Conservation (phyloP, 2,329 filamentous ascomycete genomes). For the Fusarium sarcochroum region DNA sequence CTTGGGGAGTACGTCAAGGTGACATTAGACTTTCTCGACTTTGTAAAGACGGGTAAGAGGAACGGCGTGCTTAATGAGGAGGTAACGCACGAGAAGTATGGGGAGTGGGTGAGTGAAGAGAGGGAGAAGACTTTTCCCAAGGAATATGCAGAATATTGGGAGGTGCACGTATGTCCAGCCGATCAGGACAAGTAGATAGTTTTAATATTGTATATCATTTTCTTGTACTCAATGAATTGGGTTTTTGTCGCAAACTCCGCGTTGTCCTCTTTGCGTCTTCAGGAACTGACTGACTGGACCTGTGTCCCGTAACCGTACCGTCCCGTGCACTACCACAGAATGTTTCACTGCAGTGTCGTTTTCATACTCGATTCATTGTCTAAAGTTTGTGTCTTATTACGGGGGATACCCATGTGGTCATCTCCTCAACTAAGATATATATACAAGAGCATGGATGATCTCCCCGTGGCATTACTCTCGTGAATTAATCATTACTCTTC, state of each 20-base stretch:
- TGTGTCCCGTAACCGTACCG: too few relatives aligned
- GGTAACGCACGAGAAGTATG: conserved; percentile 60
- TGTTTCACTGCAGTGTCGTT: too few relatives aligned
- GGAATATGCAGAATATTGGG: conserved; percentile 57
- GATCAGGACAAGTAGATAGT: conserved; percentile 10
- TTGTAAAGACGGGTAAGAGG: conserved; percentile 58
- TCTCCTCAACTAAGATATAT: conserved; percentile 23
- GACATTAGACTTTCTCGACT: conserved; percentile 70
- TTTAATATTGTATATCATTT: conserved; percentile 10
- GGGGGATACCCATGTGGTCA: background rate
- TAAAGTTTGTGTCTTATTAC: background rate
- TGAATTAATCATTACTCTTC: conserved; percentile 3
- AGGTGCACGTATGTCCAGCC: conserved; percentile 58
- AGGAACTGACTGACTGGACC: too few relatives aligned
- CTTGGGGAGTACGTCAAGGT: conserved; percentile 72
- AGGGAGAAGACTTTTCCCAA: conserved; percentile 52
- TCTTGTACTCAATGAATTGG: too few relatives aligned
- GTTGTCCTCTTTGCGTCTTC: too few relatives aligned
- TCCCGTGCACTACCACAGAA: too few relatives aligned
- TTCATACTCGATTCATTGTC: background rate
- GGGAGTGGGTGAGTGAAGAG: conserved; percentile 57
- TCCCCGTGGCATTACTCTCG: background rate
- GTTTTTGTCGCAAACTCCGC: background rate
- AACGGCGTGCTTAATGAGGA: conserved; percentile 64
- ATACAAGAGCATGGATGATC: conserved; percentile 21